Percentiles rank a stretch among this genome's conserved stretches.
phyloP scores from a whole-genome alignment of 1,284 basidiomycete species.

The Pseudozyma sp. region DNA sequence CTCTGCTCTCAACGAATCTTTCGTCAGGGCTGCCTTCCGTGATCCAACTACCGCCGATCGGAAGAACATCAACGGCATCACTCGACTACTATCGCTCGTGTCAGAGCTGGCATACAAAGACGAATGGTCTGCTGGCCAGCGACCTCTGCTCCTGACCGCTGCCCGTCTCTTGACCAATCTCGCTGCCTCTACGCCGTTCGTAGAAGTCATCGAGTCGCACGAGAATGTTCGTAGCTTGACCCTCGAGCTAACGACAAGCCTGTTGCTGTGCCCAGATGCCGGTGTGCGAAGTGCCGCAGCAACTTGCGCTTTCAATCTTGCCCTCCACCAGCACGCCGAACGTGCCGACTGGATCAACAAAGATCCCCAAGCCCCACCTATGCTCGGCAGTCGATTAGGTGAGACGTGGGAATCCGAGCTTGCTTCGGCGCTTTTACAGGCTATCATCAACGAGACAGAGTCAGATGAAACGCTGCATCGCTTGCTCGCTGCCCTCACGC shows the following conservation, averaged over 20 bases:
- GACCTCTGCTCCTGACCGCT: conserved; percentile 72
- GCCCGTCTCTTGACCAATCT: conserved; percentile 81
- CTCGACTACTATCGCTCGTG: conserved; percentile 19
- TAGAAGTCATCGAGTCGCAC: conserved; percentile 75
- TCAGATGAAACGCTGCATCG: conserved; percentile 79
- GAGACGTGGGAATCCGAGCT: conserved; percentile 82
- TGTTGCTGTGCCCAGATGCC: conserved; percentile 77
- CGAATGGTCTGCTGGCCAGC: conserved; percentile 74
- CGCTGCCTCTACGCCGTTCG: conserved; percentile 72
- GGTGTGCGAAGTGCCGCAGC: conserved; percentile 81
- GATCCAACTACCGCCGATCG: conserved; percentile 14
- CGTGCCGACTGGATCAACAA: conserved; percentile 39
- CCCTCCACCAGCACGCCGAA: conserved; percentile 64
- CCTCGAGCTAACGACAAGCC: conserved; percentile 75
- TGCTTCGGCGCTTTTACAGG: conserved; percentile 81
- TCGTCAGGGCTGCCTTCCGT: conserved; percentile 17
- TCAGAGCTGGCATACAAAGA: conserved; percentile 45
- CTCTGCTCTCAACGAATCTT: conserved; percentile 76
- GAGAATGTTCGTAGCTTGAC: conserved; percentile 65
- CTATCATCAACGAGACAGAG: conserved; percentile 77
- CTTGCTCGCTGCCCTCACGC: conserved; percentile 79
- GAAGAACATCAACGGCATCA: conserved; percentile 21
- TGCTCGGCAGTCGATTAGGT: conserved; percentile 74
- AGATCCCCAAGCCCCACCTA: conserved; percentile 70
- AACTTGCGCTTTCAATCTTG: conserved; percentile 81